These are phyloP conservation scores for Dissoconium aciculare DNA, from an alignment of 2,329 filamentous ascomycete species.

Conservation along the genomic window DNA sequence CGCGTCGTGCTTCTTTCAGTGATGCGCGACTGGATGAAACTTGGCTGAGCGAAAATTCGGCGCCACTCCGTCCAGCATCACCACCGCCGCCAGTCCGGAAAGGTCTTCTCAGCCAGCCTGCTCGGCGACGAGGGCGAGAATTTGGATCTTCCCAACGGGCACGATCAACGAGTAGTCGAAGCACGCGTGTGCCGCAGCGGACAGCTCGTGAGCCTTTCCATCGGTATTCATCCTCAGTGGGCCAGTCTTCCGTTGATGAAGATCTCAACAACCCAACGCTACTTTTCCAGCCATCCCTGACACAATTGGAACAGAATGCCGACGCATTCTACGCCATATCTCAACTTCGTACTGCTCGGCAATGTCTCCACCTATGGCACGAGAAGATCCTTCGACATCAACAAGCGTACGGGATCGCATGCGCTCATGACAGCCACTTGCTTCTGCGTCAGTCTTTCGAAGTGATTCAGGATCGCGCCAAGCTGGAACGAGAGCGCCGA, in stretches of 20 bases:
- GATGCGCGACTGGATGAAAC: constrained; percentile 40
- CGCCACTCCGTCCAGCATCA: constrained; percentile 5
- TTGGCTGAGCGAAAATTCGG: constrained; percentile 25
- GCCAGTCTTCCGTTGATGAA: constrained; percentile 9
- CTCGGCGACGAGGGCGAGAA: constrained; percentile 10
- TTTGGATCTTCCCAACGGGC: constrained; percentile 7
- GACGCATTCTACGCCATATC: constrained; percentile 17
- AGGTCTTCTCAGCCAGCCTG: constrained; percentile 11
- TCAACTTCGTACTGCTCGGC: constrained; percentile 10
- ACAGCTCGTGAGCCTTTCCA: constrained; percentile 10
- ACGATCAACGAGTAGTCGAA: constrained; percentile 14
- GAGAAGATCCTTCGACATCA: constrained; percentile 25
- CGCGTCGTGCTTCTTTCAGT: constrained; percentile 41
- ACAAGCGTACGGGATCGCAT: constrained; percentile 28
- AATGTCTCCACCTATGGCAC: constrained; percentile 28
- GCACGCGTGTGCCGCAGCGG: constrained; percentile 3
- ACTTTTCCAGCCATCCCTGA: constrained; percentile 14
- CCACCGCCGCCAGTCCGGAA: constrained; percentile 3
- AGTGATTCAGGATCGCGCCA: constrained; percentile 1
- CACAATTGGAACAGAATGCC: constrained; percentile 18
- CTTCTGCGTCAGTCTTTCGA: constrained; percentile 40
- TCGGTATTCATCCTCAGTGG: constrained; percentile 7
- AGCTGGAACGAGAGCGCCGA: constrained; percentile 9
- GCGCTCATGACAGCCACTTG: constrained; percentile 34
- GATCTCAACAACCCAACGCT: constrained; percentile 10